These are phyloP conservation scores for Crassisporium funariophilum DNA, from an alignment of 768 basidiomycete species.

Conservation along the genomic window DNA sequence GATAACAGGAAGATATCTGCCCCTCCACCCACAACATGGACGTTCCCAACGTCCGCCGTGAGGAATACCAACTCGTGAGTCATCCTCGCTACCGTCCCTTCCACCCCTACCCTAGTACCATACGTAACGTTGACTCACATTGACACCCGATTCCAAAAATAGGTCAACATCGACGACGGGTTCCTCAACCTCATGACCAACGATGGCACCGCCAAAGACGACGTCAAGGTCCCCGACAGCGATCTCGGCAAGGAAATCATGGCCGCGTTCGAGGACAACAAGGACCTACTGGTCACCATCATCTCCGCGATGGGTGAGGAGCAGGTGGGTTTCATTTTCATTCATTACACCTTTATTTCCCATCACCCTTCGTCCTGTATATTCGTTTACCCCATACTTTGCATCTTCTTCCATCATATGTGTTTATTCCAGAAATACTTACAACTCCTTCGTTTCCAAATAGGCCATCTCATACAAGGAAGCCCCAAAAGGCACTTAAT, in stretches of 20 bases:
- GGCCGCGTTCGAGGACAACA: conserved; percentile 76
- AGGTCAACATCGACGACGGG: conserved; percentile 91
- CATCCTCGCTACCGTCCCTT: conserved; percentile 2
- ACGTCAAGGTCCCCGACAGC: conserved; percentile 90
- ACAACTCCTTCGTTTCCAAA: too few relatives aligned
- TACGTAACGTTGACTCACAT: conserved; percentile 14
- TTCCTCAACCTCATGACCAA: conserved; percentile 91
- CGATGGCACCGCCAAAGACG: conserved; percentile 86
- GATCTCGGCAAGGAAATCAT: conserved; percentile 77
- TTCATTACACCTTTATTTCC: conserved; percentile 4
- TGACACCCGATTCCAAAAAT: conserved; percentile 22
- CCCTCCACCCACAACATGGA: conserved; percentile 99
- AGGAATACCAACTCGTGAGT: conserved; percentile 87
- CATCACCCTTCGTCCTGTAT: too few relatives aligned
- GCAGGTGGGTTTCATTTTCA: conserved; percentile 46
- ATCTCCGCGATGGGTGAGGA: conserved; percentile 92
- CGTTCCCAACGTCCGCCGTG: conserved; percentile 89
- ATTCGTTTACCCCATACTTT: too few relatives aligned
- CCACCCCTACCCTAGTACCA: conserved; percentile 8
- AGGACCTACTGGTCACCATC: conserved; percentile 87
- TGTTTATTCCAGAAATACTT: too few relatives aligned
- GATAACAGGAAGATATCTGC: conserved; percentile 81
- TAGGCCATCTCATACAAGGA: conserved; percentile 88
- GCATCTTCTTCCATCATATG: too few relatives aligned
- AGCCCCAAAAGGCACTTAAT: conserved; percentile 65